A percentile compares a stretch with the other conserved stretches of the same genome.
phyloP scores from a whole-genome alignment of 2,329 filamentous ascomycete species.

The Exophiala viscosa region DNA sequence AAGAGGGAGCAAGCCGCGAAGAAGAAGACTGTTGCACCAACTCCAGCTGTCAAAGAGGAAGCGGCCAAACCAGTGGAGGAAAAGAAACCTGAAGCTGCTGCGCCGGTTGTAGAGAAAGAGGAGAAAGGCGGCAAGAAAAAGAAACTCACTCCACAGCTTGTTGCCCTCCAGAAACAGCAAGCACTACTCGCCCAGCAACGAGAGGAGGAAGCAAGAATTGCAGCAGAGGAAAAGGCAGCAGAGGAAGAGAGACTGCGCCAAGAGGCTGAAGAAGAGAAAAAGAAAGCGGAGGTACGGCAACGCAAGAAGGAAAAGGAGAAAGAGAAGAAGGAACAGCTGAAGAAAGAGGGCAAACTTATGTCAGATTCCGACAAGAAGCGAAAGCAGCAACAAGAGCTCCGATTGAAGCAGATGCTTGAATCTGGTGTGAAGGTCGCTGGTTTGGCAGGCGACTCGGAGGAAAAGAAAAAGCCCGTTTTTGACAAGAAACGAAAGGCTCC shows the following conservation, averaged over 20 bases:
- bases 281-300: conserved; percentile 45
- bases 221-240: conserved; percentile 36
- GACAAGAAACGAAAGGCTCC: conserved; percentile 69
- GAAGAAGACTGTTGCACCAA: conserved; percentile 64
- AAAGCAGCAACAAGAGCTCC: conserved; percentile 45
- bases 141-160: conserved; percentile 66
- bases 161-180: conserved; percentile 49
- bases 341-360: conserved; percentile 47
- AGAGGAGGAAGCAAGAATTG: conserved; percentile 43
- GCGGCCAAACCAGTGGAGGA: conserved; percentile 51
- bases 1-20: conserved; percentile 97
- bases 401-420: conserved; percentile 49
- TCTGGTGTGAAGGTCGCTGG: conserved; percentile 47
- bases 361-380: conserved; percentile 49
- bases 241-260: conserved; percentile 8
- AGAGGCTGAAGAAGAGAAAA: conserved; percentile 45
- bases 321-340: conserved; percentile 50
- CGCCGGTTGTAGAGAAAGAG: conserved; percentile 61
- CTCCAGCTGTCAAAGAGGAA: conserved; percentile 55
- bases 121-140: conserved; percentile 89
- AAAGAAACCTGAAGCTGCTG: conserved; percentile 46
- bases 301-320: conserved; percentile 48
- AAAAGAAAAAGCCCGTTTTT: conserved; percentile 72
- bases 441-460: conserved; percentile 48
- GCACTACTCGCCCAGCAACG: conserved; percentile 43